Percentiles rank a stretch among this genome's conserved stretches.
Conservation (phyloP, 1,284 basidiomycete species). For the Tremellales sp. region DNA sequence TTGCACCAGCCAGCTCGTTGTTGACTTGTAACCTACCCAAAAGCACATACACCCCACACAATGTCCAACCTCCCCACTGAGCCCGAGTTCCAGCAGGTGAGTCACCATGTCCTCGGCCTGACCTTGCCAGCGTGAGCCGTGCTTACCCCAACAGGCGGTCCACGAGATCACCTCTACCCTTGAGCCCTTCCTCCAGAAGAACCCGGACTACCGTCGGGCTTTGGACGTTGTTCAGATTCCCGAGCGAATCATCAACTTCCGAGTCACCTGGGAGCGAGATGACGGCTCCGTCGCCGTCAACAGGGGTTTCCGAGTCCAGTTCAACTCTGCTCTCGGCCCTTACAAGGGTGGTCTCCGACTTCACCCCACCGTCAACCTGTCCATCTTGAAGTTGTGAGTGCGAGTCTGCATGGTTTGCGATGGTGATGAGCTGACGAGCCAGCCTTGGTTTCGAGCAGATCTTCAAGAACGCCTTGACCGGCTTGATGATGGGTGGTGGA, state of each 20-base stretch:
- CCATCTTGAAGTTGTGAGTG: slow-evolving; percentile 68
- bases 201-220: slow-evolving; percentile 68
- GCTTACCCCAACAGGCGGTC: slow-evolving; percentile 54
- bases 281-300: slow-evolving; percentile 65
- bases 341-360: slow-evolving; percentile 80
- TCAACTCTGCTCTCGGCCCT: slow-evolving; percentile 76
- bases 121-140: neutral
- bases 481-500: slow-evolving; percentile 69
- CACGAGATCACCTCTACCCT: slow-evolving; percentile 65
- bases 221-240: slow-evolving; percentile 66
- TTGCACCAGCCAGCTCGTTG: neutral
- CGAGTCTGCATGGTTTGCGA: neutral
- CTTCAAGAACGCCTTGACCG: slow-evolving; percentile 80
- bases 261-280: slow-evolving; percentile 76
- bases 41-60: slow-evolving; percentile 5
- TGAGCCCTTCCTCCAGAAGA: slow-evolving; percentile 62
- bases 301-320: slow-evolving; percentile 72
- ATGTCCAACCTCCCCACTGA: slow-evolving; percentile 52
- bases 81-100: slow-evolving; percentile 58
- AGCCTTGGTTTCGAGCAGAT: slow-evolving; percentile 73
- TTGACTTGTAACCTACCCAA: neutral
- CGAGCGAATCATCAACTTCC: slow-evolving; percentile 72
- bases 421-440: slow-evolving; percentile 4
- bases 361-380: slow-evolving; percentile 76
- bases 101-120: slow-evolving; percentile 8